Base-by-base conservation (phyloP, 2,329 filamentous ascomycete genomes). In the Cryphonectria carpinicola region DNA sequence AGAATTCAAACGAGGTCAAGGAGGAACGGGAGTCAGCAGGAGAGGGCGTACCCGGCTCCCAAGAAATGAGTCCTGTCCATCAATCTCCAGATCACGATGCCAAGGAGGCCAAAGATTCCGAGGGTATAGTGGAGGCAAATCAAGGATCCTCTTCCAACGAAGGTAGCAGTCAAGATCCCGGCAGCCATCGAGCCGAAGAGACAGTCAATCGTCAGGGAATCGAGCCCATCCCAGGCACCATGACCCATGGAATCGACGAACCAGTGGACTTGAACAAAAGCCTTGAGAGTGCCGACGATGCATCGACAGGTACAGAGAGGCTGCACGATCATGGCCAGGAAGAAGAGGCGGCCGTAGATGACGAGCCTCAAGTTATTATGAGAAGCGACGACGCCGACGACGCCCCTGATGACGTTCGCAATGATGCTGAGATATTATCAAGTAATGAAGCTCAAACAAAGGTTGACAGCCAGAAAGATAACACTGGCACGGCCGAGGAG, bases 171-270 rank as follows among this genome's bases (percentile, higher is more conserved):
- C 64, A 52, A 46, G 70, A 54, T 41, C 56, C 61, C 58, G 61
- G 28, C 66, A 43, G 4, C 69, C 66, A 54, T 65, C 66, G 13
- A 65, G 66, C 10, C 63, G 69, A 68, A 68, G 68, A 70, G 58
- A 56, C 56, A 22, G 65, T 72, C 60, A 66, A 69, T 41, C 68
- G 68, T 22, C 72, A 72, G 17, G 70, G 70, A 4, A 62, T 66
- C 39, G 68, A 72, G 65, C 67, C 72, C 43, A 71, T 73, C 41
- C 49, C 70, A 14, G 73, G 72, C 14, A 72, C 72, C 35, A 73
- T 73, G 71, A 74, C 72, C n/a, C 73, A 74, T 56, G 66, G 70
- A 1, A 66, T 69, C 28, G 72, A 73, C 22, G 37, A 63, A 3
- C 46, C 46, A n/a, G 46, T 7, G 7, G 46, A 49, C 3, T n/a